phyloP scores from a whole-genome alignment of 805 yeast species.

The Candida silvatica region DNA sequence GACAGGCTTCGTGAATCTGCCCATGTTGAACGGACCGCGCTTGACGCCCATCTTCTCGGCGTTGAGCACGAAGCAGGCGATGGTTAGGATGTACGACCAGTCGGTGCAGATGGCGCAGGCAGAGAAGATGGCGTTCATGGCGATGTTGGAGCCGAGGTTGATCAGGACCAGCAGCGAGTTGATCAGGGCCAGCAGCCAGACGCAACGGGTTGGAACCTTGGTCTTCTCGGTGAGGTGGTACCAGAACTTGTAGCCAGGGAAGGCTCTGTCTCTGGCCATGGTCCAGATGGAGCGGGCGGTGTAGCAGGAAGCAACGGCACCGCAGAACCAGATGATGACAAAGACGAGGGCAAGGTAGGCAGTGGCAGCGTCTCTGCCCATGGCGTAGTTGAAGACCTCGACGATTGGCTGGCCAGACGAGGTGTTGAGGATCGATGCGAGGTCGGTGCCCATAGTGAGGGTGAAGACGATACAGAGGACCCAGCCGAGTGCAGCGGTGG shows the following conservation, averaged over 20 bases:
- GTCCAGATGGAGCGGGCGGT: conserved; percentile 47
- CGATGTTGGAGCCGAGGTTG: conserved; percentile 32
- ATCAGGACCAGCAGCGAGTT: conserved; percentile 37
- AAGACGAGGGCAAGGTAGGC: conserved; percentile 42
- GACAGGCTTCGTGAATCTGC: conserved; percentile 30
- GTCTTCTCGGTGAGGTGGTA: conserved; percentile 30
- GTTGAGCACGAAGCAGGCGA: conserved; percentile 32
- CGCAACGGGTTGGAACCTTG: conserved; percentile 35
- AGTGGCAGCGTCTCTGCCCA: conserved; percentile 45
- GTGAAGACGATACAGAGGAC: conserved; percentile 37
- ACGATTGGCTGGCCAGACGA: conserved; percentile 44
- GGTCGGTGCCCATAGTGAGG: conserved; percentile 34
- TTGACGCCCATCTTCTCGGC: conserved; percentile 35
- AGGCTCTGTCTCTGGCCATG: conserved; percentile 47
- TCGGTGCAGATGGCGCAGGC: conserved; percentile 44
- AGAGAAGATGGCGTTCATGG: conserved; percentile 47
- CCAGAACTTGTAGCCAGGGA: conserved; percentile 38
- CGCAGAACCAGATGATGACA: conserved; percentile 43
- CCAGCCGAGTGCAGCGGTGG: conserved; percentile 44
- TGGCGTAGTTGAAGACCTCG: conserved; percentile 38
- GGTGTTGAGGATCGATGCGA: conserved; percentile 24
- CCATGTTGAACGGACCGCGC: conserved; percentile 43
- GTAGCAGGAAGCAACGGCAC: conserved; percentile 41
- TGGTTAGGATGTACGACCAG: conserved; percentile 41
- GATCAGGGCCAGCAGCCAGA: conserved; percentile 32